Conservation (phyloP, 1,139 yeast genomes). For the Pneumocystis oryctolagi region DNA sequence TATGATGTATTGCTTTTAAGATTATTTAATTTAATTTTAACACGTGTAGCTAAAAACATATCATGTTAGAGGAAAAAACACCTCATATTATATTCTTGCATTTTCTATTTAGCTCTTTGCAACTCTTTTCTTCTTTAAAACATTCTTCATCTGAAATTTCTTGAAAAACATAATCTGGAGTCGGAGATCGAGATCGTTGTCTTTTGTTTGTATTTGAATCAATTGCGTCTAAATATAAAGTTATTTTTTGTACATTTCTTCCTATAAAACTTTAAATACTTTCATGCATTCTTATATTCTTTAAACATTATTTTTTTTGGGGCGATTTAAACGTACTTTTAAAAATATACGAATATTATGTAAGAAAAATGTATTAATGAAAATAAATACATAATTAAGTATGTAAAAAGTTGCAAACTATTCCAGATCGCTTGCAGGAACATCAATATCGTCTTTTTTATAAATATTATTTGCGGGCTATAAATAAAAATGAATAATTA, state of each 20-base stretch:
- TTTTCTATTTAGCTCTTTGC: not conserved
- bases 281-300: not conserved
- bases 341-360: not conserved
- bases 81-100: not conserved
- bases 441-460: not conserved
- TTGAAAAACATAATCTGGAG: not conserved
- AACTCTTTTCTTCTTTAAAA: not conserved
- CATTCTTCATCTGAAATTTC: not conserved
- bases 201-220: not conserved
- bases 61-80: not conserved
- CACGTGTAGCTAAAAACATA: not conserved
- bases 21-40: not conserved
- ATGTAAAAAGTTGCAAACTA: not conserved
- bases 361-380: not conserved
- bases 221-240: not conserved
- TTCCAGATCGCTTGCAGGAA: not conserved
- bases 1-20: not conserved
- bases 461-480: not conserved
- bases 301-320: not conserved
- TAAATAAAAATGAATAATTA: constrained; percentile 3
- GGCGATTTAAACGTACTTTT: not conserved
- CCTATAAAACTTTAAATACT: not conserved
- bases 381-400: not conserved
- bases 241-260: not conserved
- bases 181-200: not conserved